phyloP scores from a whole-genome alignment of 2,329 filamentous ascomycete genomes.

The Aspergillus cejpii region DNA sequence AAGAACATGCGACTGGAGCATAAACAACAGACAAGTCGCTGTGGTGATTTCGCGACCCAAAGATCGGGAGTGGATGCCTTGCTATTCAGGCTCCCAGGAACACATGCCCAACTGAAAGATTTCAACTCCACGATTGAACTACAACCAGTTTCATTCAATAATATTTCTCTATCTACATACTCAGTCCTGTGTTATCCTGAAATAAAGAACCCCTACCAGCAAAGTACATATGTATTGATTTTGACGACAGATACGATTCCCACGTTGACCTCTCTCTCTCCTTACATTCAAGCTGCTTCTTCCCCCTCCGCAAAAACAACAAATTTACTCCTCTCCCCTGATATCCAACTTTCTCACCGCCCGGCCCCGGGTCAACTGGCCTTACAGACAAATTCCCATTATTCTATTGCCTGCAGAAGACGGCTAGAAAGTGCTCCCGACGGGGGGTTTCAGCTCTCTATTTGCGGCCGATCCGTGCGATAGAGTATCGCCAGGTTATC shows the following conservation, averaged over 20 bases:
- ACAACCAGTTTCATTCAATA: neutral
- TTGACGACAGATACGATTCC: neutral
- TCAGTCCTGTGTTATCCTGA: neutral
- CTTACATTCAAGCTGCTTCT: neutral
- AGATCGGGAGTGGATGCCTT: conserved; percentile 3
- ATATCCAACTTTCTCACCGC: neutral
- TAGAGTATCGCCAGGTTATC: neutral
- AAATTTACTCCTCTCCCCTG: neutral
- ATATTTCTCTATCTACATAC: neutral
- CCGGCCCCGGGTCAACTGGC: neutral
- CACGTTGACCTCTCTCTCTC: neutral
- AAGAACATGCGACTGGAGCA: conserved; percentile 5
- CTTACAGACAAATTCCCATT: neutral
- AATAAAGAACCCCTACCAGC: too few species aligned
- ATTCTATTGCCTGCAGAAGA: neutral
- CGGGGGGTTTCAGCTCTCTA: neutral
- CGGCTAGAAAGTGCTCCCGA: neutral
- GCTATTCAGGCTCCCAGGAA: neutral
- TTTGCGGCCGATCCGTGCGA: neutral
- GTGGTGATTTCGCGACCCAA: conserved; percentile 21
- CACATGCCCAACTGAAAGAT: neutral
- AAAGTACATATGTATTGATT: too few species aligned
- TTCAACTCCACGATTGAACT: neutral
- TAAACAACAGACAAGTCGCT: conserved; percentile 21
- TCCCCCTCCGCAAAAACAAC: neutral